Conservation (phyloP, 768 basidiomycete species). For the Phlebiopsis flavidoalba region DNA sequence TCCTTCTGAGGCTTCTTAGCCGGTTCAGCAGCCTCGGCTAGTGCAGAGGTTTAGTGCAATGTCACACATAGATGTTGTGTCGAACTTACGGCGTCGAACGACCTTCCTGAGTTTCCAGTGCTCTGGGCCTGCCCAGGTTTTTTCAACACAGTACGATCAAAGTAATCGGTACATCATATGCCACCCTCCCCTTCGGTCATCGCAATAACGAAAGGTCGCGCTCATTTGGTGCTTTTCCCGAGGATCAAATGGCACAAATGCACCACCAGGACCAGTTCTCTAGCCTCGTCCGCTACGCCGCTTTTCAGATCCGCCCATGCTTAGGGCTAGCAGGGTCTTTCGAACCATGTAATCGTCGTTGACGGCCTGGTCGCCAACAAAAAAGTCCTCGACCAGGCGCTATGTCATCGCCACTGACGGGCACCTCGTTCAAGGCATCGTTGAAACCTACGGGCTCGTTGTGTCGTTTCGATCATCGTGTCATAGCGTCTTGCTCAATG, state of each 20-base stretch:
- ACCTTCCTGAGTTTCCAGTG: constrained; percentile 93
- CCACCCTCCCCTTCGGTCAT: constrained; percentile 64
- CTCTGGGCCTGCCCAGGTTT: constrained; percentile 99
- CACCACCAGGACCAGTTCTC: constrained; percentile 33
- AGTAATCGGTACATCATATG: constrained; percentile 78
- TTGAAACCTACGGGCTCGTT: constrained; percentile 29
- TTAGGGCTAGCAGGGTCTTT: constrained; percentile 37
- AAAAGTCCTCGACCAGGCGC: constrained; percentile 59
- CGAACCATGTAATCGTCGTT: constrained; percentile 40
- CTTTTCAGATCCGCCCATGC: constrained; percentile 35
- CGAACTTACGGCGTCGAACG: constrained; percentile 64
- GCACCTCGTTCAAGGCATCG: constrained; percentile 25
- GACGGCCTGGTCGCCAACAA: constrained; percentile 55
- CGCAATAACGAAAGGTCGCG: constrained; percentile 81
- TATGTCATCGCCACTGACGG: constrained; percentile 38
- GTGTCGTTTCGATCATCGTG: constrained; percentile 45
- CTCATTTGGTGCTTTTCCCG: constrained; percentile 66
- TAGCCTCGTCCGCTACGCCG: constrained; percentile 40
- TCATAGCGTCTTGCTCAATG: constrained; percentile 30
- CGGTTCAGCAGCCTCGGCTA: constrained; percentile 47
- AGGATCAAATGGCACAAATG: constrained; percentile 81
- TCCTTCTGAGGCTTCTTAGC: constrained; percentile 55
- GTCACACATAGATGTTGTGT: neutral
- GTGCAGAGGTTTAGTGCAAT: constrained; percentile 7
- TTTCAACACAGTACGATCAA: constrained; percentile 80